A percentile compares a stretch with the other conserved stretches of the same genome.
Conservation (phyloP, 805 yeast species). For the Vanderwaltozyma yarrowii region DNA sequence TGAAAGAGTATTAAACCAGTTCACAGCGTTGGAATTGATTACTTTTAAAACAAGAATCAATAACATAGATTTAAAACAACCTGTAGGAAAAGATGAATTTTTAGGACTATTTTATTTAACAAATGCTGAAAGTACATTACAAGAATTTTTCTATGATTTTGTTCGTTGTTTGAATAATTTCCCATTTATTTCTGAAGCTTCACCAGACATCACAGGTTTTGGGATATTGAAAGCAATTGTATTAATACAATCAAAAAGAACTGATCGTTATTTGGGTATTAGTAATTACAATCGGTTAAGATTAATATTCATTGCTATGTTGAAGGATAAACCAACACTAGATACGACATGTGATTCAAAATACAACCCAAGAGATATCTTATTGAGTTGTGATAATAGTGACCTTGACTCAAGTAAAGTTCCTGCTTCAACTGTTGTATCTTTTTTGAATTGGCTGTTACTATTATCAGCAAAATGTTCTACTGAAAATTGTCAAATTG, state of each 20-base stretch:
- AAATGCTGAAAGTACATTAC: constrained; percentile 20
- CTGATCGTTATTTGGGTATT: constrained; percentile 27
- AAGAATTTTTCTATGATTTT: constrained; percentile 32
- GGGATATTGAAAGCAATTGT: constrained; percentile 37
- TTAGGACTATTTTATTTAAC: constrained; percentile 31
- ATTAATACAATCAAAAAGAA: constrained; percentile 36
- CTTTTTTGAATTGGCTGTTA: constrained; percentile 42
- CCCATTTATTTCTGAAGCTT: constrained; percentile 37
- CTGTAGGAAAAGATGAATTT: constrained; percentile 23
- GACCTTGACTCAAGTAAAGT: constrained; percentile 32
- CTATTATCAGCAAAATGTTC: constrained; percentile 33
- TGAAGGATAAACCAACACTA: no score
- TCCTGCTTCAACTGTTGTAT: constrained; percentile 31
- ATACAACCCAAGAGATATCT: constrained; percentile 5
- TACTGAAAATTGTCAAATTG: constrained; percentile 24
- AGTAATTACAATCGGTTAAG: constrained; percentile 33
- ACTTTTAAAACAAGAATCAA: constrained; percentile 15
- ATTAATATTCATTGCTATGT: constrained; percentile 40
- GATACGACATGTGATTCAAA: no score
- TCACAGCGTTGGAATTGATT: constrained; percentile 17
- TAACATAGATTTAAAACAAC: constrained; percentile 14
- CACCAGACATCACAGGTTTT: constrained; percentile 28
- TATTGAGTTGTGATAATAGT: constrained; percentile 36
- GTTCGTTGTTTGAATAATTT: constrained; percentile 37
- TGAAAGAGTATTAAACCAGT: constrained; percentile 10